Evolutionary conservation across 1,284 basidiomycete genomes (phyloP), one percentile per base, ranked within the genome.

Genomic region (Ustilago xerochloae): DNA sequence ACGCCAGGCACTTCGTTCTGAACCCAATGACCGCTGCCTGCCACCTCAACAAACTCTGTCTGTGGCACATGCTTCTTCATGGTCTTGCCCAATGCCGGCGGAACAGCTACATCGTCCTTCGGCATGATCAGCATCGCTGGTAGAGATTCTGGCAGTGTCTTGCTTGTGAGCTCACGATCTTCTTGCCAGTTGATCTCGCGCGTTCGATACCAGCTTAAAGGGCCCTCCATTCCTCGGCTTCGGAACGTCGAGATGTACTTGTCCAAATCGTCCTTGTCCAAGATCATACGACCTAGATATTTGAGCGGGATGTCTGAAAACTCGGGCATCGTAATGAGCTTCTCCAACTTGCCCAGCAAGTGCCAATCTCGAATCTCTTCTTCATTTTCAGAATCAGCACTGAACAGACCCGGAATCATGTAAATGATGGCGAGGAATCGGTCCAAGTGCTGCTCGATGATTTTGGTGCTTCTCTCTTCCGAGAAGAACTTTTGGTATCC

Each of bases 401-500:
- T 65, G 50, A 74, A 74, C 2, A 78, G 67, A 6, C 74, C 74
- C 1, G 74, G 74, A 28, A 66, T 72, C 62, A 71, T 65, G 30
- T 59, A 78, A 50, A 76, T 63, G 60, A 78, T 64, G 18, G 61
- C 60, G n/a, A 77, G 47, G 58, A 78, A 78, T 18, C 74, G 73
- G 8, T 70, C 74, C 26, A 78, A 63, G 28, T 78, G 68, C 26
- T 77, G 50, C 20, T 78, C 63, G 59, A 80, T 63, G 51, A 78
- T 79, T 53, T 75, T 63, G 55, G 77, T 80, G 36, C 69, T 73
- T 3, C 68, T 32, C 35, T 69, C 58, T 16, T 77, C 67, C n/a
- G 58, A 63, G 26, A 80, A 80, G 63, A 80, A 80, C 49, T 62
- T 62, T 32, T 80, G 77, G 26, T 80, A 80, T 38, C 77, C 78